A percentile compares a stretch with the other conserved stretches of the same genome.
Conservation (phyloP, 768 basidiomycete species). For the Mycena vulgaris region DNA sequence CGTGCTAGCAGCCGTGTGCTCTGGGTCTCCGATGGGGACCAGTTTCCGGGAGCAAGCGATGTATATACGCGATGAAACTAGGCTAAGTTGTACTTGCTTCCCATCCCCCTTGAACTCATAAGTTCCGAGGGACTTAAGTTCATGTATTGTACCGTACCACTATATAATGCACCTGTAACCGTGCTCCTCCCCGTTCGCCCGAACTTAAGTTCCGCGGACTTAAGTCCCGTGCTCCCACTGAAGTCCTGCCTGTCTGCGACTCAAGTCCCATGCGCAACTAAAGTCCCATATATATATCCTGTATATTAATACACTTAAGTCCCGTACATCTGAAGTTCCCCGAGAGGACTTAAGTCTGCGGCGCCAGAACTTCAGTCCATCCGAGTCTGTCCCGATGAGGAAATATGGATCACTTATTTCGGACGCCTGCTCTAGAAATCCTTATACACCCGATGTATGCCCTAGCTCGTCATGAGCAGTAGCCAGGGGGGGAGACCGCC, state of each 20-base stretch:
- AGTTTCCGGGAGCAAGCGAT: no score
- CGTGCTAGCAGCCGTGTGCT: no score
- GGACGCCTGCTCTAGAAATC: constrained; percentile 5
- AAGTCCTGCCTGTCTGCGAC: neutral
- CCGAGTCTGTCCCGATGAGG: neutral
- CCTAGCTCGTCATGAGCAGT: neutral
- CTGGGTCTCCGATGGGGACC: no score
- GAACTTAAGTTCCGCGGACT: neutral
- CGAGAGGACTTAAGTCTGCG: neutral
- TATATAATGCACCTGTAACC: neutral
- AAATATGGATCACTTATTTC: no score
- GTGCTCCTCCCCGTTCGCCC: neutral
- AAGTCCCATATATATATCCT: neutral
- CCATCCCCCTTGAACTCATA: no score
- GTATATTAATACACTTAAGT: neutral
- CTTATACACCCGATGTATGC: constrained; percentile 15
- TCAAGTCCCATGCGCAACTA: neutral
- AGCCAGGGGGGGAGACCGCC: neutral
- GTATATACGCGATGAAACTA: no score
- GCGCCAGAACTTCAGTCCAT: neutral
- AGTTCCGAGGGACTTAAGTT: no score
- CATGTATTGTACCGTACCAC: no score
- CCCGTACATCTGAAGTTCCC: neutral
- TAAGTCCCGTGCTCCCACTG: neutral
- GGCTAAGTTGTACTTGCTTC: no score